Evolutionary conservation across 257 asterid genomes (phyloP).

Genomic region (Buddleja alternifolia): DNA sequence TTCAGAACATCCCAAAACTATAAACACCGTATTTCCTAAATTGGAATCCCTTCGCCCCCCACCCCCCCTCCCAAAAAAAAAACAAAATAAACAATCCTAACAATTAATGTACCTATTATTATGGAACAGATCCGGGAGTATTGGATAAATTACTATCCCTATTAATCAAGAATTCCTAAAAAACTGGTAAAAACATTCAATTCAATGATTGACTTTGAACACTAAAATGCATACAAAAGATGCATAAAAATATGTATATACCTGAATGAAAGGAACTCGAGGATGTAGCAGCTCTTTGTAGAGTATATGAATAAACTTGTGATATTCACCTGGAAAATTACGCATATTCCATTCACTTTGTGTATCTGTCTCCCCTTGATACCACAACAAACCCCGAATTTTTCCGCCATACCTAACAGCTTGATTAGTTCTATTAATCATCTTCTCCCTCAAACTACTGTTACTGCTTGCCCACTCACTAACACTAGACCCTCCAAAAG

Average conservation of each 20-base stretch:
- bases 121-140: not conserved
- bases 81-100: no score
- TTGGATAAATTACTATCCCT: not conserved
- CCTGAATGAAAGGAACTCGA: conserved; percentile 25
- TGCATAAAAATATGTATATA: not conserved
- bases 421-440: conserved; percentile 33
- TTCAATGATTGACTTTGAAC: not conserved
- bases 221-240: not conserved
- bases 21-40: no score
- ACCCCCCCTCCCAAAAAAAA: no score
- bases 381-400: conserved; percentile 44
- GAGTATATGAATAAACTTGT: not conserved
- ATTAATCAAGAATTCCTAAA: no score
- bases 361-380: conserved; percentile 49
- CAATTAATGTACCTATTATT: no score
- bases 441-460: not conserved
- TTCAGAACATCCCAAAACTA: no score
- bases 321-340: not conserved
- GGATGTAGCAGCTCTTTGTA: conserved; percentile 16
- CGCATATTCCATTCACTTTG: not conserved
- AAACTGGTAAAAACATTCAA: no score
- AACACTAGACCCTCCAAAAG: conserved; percentile 43
- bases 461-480: conserved; percentile 32
- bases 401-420: conserved; percentile 36
- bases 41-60: no score